Evolutionary conservation across 495 filamentous ascomycete species (phyloP), one percentile per base, ranked within the genome.

Genomic region (Chaetomidium leptoderma): DNA sequence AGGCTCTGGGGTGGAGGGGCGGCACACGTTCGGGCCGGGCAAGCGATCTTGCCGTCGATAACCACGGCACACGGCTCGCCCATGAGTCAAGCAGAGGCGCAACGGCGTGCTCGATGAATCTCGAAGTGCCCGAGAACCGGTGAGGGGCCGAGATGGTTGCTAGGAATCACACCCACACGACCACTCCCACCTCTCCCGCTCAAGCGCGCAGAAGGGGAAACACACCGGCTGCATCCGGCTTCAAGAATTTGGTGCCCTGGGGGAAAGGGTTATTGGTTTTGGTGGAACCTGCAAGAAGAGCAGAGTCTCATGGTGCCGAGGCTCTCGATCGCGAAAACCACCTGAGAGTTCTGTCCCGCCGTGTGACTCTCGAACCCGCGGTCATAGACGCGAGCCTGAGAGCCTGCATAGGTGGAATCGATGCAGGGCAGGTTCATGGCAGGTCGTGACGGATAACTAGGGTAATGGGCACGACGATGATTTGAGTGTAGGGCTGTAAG

Each of bases 81-180:
- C n/a, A 21, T 44, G 21, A 10, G 42, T 24, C 32, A 21, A 24
- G 23, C 51, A 29, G 51, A 53, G 51, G 39, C 26, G 57, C 59
- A 54, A 62, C 65, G 67, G 67, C 58, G 65, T 57, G 65, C 53
- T 62, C 65, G 58, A 58, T 61, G 56, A 62, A 52, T 13, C 19
- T 35, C 49, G 59, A 46, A n/a, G n/a, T n/a, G n/a, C n/a, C n/a
- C 23, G 53, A 54, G 35, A 61, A 70, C 67, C 67, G 67, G 67
- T 70, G 67, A 68, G 40, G 30, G 52, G 33, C 46, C 40, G 53
- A 55, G 57, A 43, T 55, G 29, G 53, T 36, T 46, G 35, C 33
- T 23, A 14, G 17, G 7, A 23, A 44, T 33, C 33, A 21, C 42
- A 13, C 24, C 19, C 11, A 36, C 27, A n/a, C 42, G 13, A n/a